phyloP scores from a whole-genome alignment of 306 rosid genomes.

The Castanea crenata region DNA sequence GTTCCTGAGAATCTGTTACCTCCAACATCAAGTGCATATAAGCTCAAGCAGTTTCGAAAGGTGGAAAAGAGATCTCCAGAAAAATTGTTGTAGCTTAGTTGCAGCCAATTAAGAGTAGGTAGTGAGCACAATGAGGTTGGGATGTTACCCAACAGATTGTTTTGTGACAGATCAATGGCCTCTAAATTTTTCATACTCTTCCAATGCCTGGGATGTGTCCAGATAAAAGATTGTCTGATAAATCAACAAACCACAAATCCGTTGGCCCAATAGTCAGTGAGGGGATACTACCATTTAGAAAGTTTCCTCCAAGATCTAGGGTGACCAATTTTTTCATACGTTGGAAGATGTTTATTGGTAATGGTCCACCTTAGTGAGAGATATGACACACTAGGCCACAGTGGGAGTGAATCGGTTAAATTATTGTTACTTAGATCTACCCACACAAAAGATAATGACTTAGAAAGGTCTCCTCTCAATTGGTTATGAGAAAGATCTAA shows the following conservation, averaged over 20 bases:
- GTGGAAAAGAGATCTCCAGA: not conserved
- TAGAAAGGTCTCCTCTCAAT: constrained; percentile 1
- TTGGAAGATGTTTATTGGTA: too few species aligned
- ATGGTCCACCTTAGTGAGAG: too few species aligned
- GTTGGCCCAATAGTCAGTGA: not conserved
- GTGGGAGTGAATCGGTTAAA: not conserved
- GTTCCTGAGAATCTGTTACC: not conserved
- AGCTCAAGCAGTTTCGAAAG: not conserved
- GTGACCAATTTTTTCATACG: too few species aligned
- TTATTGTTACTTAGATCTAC: not conserved
- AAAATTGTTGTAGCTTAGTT: not conserved
- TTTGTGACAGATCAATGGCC: not conserved
- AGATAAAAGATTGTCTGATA: not conserved
- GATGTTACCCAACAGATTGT: not conserved
- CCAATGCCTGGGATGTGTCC: not conserved
- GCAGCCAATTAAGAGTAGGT: not conserved
- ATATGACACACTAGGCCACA: not conserved
- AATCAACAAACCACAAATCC: too few species aligned
- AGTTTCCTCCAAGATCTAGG: too few species aligned
- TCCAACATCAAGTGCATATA: not conserved
- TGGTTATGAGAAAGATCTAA: constrained; percentile 4
- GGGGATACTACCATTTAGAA: not conserved
- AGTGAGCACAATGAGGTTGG: constrained; percentile 3
- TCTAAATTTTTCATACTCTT: not conserved
- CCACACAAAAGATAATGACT: not conserved